Evolutionary conservation across 768 basidiomycete species (phyloP).

Genomic region (Lyophyllum semitale): DNA sequence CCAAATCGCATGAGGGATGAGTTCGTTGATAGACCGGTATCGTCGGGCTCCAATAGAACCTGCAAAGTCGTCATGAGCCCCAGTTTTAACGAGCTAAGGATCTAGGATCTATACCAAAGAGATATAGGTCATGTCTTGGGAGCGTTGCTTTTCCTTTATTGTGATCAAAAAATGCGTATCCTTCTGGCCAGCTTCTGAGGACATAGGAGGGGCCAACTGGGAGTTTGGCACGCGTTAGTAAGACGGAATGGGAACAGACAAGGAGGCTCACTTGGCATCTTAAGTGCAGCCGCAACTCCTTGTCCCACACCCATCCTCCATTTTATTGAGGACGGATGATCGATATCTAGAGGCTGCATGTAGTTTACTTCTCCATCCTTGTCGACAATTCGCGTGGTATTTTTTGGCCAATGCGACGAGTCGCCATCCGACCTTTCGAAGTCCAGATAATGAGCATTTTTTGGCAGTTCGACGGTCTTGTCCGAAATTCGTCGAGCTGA

Average conservation of each 20-base stretch:
- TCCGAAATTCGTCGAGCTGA: slow-evolving; percentile 31
- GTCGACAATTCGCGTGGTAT: slow-evolving; percentile 56
- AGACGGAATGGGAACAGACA: not conserved
- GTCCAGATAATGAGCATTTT: slow-evolving; percentile 55
- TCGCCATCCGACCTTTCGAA: slow-evolving; percentile 68
- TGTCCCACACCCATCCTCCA: slow-evolving; percentile 55
- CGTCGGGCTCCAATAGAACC: slow-evolving; percentile 48
- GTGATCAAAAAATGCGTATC: slow-evolving; percentile 76
- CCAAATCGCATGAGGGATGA: slow-evolving; percentile 84
- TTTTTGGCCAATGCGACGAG: slow-evolving; percentile 51
- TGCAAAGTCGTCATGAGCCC: slow-evolving; percentile 23
- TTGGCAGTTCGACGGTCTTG: slow-evolving; percentile 38
- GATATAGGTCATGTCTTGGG: slow-evolving; percentile 77
- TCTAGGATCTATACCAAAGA: slow-evolving; percentile 54
- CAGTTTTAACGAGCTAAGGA: not conserved
- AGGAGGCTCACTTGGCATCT: slow-evolving; percentile 48
- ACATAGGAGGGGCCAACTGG: slow-evolving; percentile 58
- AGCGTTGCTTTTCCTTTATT: slow-evolving; percentile 57
- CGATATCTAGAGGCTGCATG: slow-evolving; percentile 55
- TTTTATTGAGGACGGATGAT: slow-evolving; percentile 52
- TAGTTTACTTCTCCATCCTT: slow-evolving; percentile 69
- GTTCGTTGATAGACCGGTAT: slow-evolving; percentile 85
- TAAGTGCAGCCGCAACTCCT: slow-evolving; percentile 42
- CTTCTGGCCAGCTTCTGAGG: slow-evolving; percentile 62
- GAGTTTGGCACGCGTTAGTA: slow-evolving; percentile 8